These are phyloP conservation scores for Akanthomyces muscarius DNA, from an alignment of 2,329 filamentous ascomycete species.

Conservation along the genomic window DNA sequence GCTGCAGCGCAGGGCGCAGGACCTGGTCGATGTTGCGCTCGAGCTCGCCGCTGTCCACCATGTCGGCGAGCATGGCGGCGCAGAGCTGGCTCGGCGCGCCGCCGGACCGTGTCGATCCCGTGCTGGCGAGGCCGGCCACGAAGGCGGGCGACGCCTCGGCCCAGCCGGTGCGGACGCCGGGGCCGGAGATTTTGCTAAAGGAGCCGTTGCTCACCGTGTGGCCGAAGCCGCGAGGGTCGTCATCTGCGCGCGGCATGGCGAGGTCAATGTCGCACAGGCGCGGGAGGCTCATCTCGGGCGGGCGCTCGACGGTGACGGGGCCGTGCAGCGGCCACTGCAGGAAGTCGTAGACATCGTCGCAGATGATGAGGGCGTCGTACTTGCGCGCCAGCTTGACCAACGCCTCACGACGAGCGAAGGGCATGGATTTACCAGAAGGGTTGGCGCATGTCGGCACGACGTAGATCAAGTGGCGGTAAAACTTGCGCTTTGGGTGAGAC, in stretches of 20 bases:
- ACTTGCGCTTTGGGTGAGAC: conserved; percentile 60
- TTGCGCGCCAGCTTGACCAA: conserved; percentile 74
- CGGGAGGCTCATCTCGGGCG: conserved; percentile 55
- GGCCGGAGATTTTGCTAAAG: conserved; percentile 83
- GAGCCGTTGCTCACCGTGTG: conserved; percentile 82
- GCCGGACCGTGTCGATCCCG: conserved; percentile 52
- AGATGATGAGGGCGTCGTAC: conserved; percentile 76
- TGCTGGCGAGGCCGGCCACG: conserved; percentile 47
- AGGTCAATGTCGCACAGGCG: conserved; percentile 76
- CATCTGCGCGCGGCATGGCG: conserved; percentile 51
- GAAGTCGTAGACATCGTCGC: conserved; percentile 93
- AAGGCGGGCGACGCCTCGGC: conserved; percentile 63
- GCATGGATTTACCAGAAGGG: conserved; percentile 81
- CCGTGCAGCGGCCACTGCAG: conserved; percentile 66
- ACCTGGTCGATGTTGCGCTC: conserved; percentile 39
- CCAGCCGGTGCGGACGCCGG: conserved; percentile 86
- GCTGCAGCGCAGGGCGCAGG: conserved; percentile 43
- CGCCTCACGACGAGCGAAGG: conserved; percentile 58
- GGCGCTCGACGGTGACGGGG: conserved; percentile 28
- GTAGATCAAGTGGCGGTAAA: conserved; percentile 86
- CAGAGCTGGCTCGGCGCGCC: conserved; percentile 55
- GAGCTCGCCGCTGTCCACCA: conserved; percentile 43
- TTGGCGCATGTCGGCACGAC: conserved; percentile 86
- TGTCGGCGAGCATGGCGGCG: conserved; percentile 47
- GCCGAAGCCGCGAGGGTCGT: conserved; percentile 57